These are phyloP conservation scores for Arctium lappa DNA, from an alignment of 129 eudicot genomes.

Conservation along the genomic window DNA sequence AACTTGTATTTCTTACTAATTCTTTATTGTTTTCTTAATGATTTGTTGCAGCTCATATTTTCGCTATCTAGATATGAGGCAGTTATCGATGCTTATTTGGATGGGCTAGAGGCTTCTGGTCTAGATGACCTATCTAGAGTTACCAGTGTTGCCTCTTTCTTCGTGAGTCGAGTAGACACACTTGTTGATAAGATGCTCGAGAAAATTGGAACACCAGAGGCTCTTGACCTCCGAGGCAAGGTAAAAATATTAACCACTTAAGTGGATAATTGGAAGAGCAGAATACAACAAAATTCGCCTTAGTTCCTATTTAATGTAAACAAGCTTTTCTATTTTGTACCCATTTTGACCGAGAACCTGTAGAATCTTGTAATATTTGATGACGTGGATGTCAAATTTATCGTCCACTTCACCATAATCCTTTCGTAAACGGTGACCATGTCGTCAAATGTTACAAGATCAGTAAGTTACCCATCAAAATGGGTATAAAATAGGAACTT, in stretches of 20 bases:
- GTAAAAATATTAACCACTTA: slow-evolving; percentile 31
- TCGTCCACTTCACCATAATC: background rate
- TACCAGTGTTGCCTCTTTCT: slow-evolving; percentile 99
- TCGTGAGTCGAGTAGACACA: slow-evolving; percentile 95
- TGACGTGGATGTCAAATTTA: background rate
- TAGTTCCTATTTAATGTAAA: background rate
- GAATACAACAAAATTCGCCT: background rate
- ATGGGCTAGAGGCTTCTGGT: slow-evolving; percentile 95
- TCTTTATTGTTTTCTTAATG: background rate
- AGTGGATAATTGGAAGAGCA: background rate
- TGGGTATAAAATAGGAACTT: background rate
- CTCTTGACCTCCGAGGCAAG: slow-evolving; percentile 96
- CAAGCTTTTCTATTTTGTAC: background rate
- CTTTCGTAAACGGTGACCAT: background rate
- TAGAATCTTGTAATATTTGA: background rate
- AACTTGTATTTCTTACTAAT: background rate
- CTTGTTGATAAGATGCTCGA: slow-evolving; percentile 97
- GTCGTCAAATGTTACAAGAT: background rate
- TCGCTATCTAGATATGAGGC: slow-evolving; percentile 92
- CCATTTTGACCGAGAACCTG: background rate
- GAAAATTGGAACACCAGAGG: slow-evolving; percentile 97
- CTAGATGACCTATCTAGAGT: slow-evolving; percentile 86
- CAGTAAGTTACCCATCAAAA: background rate
- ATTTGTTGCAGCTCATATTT: slow-evolving; percentile 74
- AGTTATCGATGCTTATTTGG: slow-evolving; percentile 97